Evolutionary conservation across 225 moss, liverwort and hornwort genomes (phyloP).

Genomic region (Polytrichum commune): DNA sequence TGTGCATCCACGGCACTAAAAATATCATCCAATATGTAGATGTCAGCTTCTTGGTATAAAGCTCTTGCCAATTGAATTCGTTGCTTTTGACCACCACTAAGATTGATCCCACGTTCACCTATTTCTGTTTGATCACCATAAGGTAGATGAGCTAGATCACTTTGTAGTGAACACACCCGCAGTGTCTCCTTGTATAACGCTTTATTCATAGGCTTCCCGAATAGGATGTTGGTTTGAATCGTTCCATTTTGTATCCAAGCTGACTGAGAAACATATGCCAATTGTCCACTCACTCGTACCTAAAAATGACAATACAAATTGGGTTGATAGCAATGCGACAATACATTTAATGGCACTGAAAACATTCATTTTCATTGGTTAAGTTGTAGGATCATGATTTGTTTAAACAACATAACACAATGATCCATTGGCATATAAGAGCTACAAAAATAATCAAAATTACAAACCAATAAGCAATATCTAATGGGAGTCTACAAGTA

Average conservation of each 20-base stretch:
- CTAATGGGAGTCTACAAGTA: background rate
- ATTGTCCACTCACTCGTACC: slow-evolving; percentile 51
- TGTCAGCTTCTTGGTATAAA: slow-evolving; percentile 58
- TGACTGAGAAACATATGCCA: slow-evolving; percentile 60
- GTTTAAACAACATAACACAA: too few relatives aligned
- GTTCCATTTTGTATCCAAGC: slow-evolving; percentile 67
- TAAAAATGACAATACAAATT: slow-evolving; percentile 12
- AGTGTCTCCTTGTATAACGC: slow-evolving; percentile 40
- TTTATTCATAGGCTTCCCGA: slow-evolving; percentile 45
- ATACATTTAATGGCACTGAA: too few relatives aligned
- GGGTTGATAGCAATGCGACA: background rate
- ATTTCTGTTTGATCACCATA: slow-evolving; percentile 62
- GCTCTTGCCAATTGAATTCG: slow-evolving; percentile 67
- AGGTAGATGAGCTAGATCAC: slow-evolving; percentile 51
- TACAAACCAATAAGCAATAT: too few relatives aligned
- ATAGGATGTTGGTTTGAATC: slow-evolving; percentile 56
- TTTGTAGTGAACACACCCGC: slow-evolving; percentile 50
- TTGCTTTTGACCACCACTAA: slow-evolving; percentile 70
- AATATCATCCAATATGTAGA: slow-evolving; percentile 58
- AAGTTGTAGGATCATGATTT: too few relatives aligned
- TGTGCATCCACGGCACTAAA: slow-evolving; percentile 75
- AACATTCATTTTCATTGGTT: too few relatives aligned
- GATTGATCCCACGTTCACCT: slow-evolving; percentile 63
- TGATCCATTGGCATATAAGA: too few relatives aligned
- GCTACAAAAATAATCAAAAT: too few relatives aligned